These are phyloP conservation scores for Inga leiocalycina DNA, from an alignment of 306 rosid genomes.

Conservation along the genomic window DNA sequence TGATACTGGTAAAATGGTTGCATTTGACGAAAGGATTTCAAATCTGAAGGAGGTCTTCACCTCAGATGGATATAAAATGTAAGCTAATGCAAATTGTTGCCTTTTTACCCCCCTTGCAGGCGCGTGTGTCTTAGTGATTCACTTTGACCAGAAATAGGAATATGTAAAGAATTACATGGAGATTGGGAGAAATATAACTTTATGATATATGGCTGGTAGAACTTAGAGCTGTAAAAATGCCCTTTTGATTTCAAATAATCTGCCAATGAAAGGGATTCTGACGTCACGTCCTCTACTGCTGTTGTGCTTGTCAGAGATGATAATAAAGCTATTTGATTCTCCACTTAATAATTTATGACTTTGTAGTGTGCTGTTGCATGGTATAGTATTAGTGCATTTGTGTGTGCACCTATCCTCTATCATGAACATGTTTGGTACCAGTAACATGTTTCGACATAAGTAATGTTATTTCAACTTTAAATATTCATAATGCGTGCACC, in stretches of 20 bases:
- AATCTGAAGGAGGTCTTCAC: constrained; percentile 85
- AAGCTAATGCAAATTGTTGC: constrained; percentile 37
- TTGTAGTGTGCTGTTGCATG: neutral
- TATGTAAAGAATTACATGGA: constrained; percentile 8
- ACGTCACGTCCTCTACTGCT: neutral
- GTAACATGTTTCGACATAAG: constrained; percentile 3
- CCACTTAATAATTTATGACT: neutral
- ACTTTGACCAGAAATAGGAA: constrained; percentile 9
- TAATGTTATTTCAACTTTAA: neutral
- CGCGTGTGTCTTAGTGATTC: neutral
- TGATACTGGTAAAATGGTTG: constrained; percentile 73
- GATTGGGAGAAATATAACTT: constrained; percentile 16
- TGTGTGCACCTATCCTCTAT: neutral
- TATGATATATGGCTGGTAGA: neutral
- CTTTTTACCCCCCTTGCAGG: neutral
- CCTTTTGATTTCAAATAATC: neutral
- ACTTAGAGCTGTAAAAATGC: constrained; percentile 5
- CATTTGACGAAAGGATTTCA: constrained; percentile 67
- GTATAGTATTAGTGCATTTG: neutral
- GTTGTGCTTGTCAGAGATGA: neutral
- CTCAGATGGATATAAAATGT: constrained; percentile 70
- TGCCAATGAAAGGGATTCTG: neutral
- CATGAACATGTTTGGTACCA: neutral
- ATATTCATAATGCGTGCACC: constrained; percentile 1
- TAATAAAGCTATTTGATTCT: neutral